Conservation (phyloP, 306 rosid genomes). For the Glycine soja region DNA sequence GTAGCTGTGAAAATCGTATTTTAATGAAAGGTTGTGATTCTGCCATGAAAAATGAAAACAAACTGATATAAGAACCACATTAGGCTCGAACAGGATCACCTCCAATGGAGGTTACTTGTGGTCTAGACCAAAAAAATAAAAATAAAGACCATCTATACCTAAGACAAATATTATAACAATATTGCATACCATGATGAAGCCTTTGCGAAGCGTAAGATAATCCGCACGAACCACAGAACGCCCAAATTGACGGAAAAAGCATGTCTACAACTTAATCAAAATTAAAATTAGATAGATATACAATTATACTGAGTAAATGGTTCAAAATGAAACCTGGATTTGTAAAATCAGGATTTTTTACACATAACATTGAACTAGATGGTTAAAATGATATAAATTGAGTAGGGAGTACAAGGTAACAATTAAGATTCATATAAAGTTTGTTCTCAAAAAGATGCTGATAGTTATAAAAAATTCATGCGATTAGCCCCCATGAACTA, state of each 20-base stretch:
- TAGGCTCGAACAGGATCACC: no score
- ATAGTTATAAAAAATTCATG: conserved; percentile 12
- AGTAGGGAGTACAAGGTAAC: background rate
- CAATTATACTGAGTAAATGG: background rate
- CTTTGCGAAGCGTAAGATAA: conserved; percentile 89
- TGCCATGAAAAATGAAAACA: conserved; percentile 57
- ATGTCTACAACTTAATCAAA: conserved; percentile 58
- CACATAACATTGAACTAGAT: conserved; percentile 14
- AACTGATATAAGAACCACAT: background rate
- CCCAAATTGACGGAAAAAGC: conserved; percentile 95
- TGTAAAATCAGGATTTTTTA: conserved; percentile 17
- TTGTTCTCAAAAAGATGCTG: conserved; percentile 10
- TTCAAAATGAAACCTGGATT: conserved; percentile 44
- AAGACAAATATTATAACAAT: conserved; percentile 22
- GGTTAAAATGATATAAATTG: no score
- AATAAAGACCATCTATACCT: no score
- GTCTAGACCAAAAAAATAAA: no score
- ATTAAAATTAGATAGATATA: conserved; percentile 39
- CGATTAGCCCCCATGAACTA: conserved; percentile 14
- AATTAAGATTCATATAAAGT: background rate
- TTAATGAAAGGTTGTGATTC: conserved; percentile 83
- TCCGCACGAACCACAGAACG: conserved; percentile 86
- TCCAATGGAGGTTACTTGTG: no score
- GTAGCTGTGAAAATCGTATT: conserved; percentile 95
- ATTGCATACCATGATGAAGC: conserved; percentile 82